Percentiles rank a stretch among this genome's conserved stretches.
phyloP scores from a whole-genome alignment of 192 early-diverging fungal genomes.

The Umbelopsis sp. region DNA sequence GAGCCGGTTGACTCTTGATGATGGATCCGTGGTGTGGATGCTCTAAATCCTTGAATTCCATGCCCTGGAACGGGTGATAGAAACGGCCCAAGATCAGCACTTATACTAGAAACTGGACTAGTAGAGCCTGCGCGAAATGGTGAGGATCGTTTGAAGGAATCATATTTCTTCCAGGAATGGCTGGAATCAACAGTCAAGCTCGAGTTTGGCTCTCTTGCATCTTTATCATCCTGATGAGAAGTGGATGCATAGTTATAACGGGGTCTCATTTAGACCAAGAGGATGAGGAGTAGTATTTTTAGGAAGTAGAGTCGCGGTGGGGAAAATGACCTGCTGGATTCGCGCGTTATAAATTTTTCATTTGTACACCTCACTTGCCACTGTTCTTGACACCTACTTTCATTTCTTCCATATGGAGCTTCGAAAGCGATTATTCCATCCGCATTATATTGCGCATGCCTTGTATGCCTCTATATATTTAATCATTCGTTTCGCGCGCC shows the following conservation, averaged over 20 bases:
- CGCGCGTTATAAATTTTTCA: background rate
- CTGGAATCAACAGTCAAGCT: background rate
- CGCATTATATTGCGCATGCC: constrained; percentile 43
- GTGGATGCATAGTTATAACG: constrained; percentile 13
- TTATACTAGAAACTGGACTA: constrained; percentile 3
- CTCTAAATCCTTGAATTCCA: background rate
- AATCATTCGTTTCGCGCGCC: constrained; percentile 4
- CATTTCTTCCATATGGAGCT: constrained; percentile 24
- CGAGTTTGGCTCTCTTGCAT: background rate
- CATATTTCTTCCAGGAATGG: background rate
- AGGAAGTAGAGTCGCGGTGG: background rate
- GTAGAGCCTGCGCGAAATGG: background rate
- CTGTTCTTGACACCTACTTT: background rate
- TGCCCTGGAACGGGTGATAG: constrained; percentile 8
- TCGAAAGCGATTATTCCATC: constrained; percentile 42
- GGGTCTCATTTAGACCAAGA: constrained; percentile 13
- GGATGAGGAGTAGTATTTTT: background rate
- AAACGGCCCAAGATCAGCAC: background rate
- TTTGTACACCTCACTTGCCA: background rate
- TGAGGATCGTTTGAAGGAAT: background rate
- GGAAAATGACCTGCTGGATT: background rate
- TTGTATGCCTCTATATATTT: constrained; percentile 24
- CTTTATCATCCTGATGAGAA: background rate
- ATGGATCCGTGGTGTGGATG: constrained; percentile 2
- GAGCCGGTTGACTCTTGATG: background rate